Evolutionary conservation across 2,329 filamentous ascomycete genomes (phyloP), one percentile per base, ranked within the genome.

Genomic region (Curvularia spicifera): DNA sequence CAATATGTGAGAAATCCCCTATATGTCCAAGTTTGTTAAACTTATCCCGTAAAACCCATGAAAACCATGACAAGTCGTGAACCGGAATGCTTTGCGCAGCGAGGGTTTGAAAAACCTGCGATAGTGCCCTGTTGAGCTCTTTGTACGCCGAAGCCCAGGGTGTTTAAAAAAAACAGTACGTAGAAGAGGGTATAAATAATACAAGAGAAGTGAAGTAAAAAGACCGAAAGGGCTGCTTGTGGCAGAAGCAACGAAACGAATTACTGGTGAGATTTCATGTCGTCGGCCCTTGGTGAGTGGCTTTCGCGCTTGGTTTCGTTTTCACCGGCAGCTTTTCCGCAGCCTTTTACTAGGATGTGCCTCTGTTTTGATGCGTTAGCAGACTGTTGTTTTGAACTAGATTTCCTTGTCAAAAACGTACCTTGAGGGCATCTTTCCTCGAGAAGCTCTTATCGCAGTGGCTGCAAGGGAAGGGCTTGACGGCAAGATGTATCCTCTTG

Each of bases 381-480:
- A 50, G 28, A 28, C 4, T 33, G 15, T 86, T 79, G 84, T 9
- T 12, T 29, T 18, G 22, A 50, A 37, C 56, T 1, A 5, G 52
- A 4, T 31, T 18, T 0, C 5, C 40, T 37, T 20, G 6, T 20
- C 15, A 46, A 29, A 24, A 18, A 80, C 86, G 70, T 81, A 98
- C 95, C 91, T 98, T 98, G 29, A 99, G 82, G 9, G 95, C 95
- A 78, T 98, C 95, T 76, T 98, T 98, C 59, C 95, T 85, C 3
- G 93, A 97, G 72, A 99, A 99, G 74, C 91, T 95, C 85, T 98
- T 98, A 61, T 96, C 93, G 75, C 95, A 99, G 71, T 90, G 89
- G 6, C 82, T 86, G 76, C 95, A 99, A 0, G 93, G 93, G 76
- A 94, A 98, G 0, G 95, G 95, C 82, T 99, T 99, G 40, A 98